Conservation (phyloP, 2,329 filamentous ascomycete genomes). For the Fusarium aywerte region DNA sequence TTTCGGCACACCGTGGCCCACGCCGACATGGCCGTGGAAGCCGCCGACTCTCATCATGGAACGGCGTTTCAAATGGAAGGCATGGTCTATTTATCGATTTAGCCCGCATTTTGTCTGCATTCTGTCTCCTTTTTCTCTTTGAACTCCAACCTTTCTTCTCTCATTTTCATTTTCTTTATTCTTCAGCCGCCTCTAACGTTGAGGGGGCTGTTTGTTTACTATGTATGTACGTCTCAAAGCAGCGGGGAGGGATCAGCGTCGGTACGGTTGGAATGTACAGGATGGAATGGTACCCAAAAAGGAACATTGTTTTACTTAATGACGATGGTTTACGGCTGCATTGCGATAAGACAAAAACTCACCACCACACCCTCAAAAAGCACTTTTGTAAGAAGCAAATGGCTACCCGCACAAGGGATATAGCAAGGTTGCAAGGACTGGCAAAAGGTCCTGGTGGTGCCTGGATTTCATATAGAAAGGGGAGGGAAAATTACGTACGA, state of each 20-base stretch:
- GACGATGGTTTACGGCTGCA: slow-evolving; percentile 48
- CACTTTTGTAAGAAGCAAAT: slow-evolving; percentile 10
- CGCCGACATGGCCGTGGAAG: slow-evolving; percentile 26
- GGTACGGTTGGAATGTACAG: slow-evolving; percentile 38
- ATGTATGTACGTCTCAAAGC: slow-evolving; percentile 30
- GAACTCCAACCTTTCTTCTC: slow-evolving; percentile 19
- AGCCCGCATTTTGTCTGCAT: slow-evolving; percentile 43
- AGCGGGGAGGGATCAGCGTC: slow-evolving; percentile 34
- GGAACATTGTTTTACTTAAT: slow-evolving; percentile 46
- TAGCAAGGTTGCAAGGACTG: slow-evolving; percentile 22
- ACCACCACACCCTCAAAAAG: slow-evolving; percentile 26
- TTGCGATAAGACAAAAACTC: slow-evolving; percentile 44
- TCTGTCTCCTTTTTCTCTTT: slow-evolving; percentile 30
- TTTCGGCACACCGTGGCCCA: slow-evolving; percentile 30
- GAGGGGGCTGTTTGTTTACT: slow-evolving; percentile 25
- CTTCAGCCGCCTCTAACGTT: slow-evolving; percentile 17
- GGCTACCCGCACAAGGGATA: slow-evolving; percentile 17
- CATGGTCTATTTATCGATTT: slow-evolving; percentile 40
- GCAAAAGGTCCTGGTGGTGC: slow-evolving; percentile 27
- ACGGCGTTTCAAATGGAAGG: slow-evolving; percentile 44
- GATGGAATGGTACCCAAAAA: slow-evolving; percentile 42
- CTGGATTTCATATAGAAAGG: slow-evolving; percentile 39
- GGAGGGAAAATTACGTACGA: slow-evolving; percentile 38
- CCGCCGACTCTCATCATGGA: slow-evolving; percentile 41
- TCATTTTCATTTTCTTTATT: slow-evolving; percentile 19